phyloP scores from a whole-genome alignment of 805 yeast genomes.

The Cyberlindnera mycetangii region DNA sequence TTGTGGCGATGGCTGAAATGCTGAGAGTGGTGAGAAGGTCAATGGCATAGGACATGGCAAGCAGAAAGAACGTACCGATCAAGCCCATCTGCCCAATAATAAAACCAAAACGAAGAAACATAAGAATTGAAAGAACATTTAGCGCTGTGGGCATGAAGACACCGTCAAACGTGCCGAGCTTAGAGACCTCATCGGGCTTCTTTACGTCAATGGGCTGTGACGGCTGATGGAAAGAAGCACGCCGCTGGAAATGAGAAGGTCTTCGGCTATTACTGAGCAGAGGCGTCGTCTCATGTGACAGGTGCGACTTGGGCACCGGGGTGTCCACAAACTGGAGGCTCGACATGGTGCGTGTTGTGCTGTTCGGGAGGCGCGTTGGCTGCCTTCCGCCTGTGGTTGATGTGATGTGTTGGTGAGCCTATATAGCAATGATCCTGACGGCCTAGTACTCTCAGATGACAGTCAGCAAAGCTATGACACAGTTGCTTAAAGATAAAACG shows the following conservation, averaged over 20 bases:
- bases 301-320: slow-evolving; percentile 11
- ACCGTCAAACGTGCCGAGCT: slow-evolving; percentile 81
- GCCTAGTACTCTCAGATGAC: not conserved
- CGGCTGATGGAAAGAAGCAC: slow-evolving; percentile 16
- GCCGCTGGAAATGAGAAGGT: slow-evolving; percentile 15
- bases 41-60: slow-evolving; percentile 73
- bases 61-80: slow-evolving; percentile 65
- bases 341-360: not conserved
- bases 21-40: slow-evolving; percentile 84
- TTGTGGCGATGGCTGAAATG: slow-evolving; percentile 93
- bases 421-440: not conserved
- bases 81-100: slow-evolving; percentile 94
- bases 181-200: slow-evolving; percentile 27
- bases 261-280: slow-evolving; percentile 22
- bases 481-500: no score
- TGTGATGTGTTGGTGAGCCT: not conserved
- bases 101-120: slow-evolving; percentile 95
- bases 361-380: not conserved
- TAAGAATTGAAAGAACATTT: slow-evolving; percentile 88
- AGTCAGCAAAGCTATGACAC: no score
- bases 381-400: not conserved
- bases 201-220: not conserved
- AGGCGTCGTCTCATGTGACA: slow-evolving; percentile 28
- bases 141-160: slow-evolving; percentile 92
- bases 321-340: slow-evolving; percentile 8